Conservation (phyloP, 345 rosid genomes). For the Arabis hirsuta region DNA sequence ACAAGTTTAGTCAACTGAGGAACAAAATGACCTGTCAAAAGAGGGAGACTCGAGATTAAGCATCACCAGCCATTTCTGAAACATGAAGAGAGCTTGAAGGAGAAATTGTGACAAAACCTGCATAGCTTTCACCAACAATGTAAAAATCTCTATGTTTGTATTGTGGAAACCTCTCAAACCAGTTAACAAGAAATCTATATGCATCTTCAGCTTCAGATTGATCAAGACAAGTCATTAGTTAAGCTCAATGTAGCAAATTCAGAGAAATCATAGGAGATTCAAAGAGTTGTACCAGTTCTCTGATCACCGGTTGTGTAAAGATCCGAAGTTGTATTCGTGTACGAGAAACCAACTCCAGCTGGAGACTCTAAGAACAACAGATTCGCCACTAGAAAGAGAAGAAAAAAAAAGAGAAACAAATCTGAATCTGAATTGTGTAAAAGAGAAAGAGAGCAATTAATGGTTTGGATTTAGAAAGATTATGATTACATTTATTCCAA, state of each 20-base stretch:
- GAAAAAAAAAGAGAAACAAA: constrained; percentile 8
- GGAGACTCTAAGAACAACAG: constrained; percentile 94
- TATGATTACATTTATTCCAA: constrained; percentile 75
- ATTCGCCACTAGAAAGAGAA: constrained; percentile 69
- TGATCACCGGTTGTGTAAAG: constrained; percentile 81
- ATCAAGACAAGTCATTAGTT: constrained; percentile 14
- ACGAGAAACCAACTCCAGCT: constrained; percentile 97
- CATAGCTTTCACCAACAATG: constrained; percentile 95
- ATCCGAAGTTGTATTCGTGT: constrained; percentile 80
- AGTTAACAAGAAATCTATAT: constrained; percentile 67
- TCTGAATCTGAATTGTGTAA: constrained; percentile 6
- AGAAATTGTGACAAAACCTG: constrained; percentile 57
- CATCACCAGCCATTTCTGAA: not conserved
- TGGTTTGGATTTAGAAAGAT: not conserved
- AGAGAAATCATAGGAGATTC: not conserved
- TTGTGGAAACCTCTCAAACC: constrained; percentile 96
- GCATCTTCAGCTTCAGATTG: constrained; percentile 83
- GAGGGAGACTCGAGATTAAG: not conserved
- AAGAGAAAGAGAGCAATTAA: constrained; percentile 9
- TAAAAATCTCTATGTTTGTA: constrained; percentile 93
- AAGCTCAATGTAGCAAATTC: not conserved
- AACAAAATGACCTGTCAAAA: constrained; percentile 88
- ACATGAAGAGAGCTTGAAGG: not conserved
- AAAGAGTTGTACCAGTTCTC: constrained; percentile 69
- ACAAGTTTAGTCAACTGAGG: constrained; percentile 91